Evolutionary conservation across 495 filamentous ascomycete genomes (phyloP).

Genomic region (Hypoxylon subgilvum): DNA sequence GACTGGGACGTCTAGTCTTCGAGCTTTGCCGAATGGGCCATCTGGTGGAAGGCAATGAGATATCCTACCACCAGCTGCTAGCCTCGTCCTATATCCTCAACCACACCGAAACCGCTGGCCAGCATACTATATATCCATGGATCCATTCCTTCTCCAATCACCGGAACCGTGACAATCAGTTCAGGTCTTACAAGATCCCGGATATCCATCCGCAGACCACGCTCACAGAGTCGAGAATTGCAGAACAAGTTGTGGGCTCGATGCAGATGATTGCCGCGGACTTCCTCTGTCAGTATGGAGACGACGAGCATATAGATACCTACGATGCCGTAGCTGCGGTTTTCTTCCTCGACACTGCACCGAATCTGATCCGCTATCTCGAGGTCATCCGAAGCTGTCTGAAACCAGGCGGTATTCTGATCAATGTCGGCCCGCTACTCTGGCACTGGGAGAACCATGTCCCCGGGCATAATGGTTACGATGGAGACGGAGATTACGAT

Average conservation of each 20-base stretch:
- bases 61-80: constrained; percentile 90
- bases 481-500: constrained; percentile 52
- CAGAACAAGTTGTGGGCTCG: too few species aligned
- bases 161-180: constrained; percentile 68
- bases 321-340: constrained; percentile 88
- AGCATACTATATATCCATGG: constrained; percentile 79
- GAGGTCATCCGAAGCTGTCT: constrained; percentile 80
- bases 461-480: constrained; percentile 51
- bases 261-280: constrained; percentile 90
- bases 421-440: constrained; percentile 87
- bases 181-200: constrained; percentile 71
- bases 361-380: constrained; percentile 87
- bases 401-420: constrained; percentile 77
- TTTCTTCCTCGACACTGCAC: constrained; percentile 97
- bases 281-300: constrained; percentile 76
- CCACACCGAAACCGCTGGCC: constrained; percentile 46
- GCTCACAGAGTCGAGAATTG: constrained; percentile 49
- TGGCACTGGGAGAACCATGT: constrained; percentile 81
- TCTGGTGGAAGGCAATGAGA: constrained; percentile 86
- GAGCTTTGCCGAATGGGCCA: constrained; percentile 81
- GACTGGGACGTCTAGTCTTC: constrained; percentile 78
- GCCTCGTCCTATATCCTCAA: constrained; percentile 90
- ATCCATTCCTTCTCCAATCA: constrained; percentile 83
- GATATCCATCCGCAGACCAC: constrained; percentile 73
- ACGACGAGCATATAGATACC: constrained; percentile 58